Conservation (phyloP, 164 flowering plant genomes). For the Sedum album region DNA sequence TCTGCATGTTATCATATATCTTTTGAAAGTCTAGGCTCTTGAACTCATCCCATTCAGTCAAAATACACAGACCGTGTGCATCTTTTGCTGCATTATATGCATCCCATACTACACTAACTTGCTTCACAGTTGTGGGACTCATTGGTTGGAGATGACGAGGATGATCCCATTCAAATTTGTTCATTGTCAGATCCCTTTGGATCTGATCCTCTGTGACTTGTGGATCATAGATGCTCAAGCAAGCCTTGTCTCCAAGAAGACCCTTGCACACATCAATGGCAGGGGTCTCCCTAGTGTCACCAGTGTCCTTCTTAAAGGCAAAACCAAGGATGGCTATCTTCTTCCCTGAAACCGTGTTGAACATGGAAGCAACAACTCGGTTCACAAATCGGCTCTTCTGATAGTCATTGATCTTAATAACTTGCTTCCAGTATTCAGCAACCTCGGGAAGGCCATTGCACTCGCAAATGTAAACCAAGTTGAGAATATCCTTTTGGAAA, state of each 20-base stretch:
- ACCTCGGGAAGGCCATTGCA: constrained; percentile 89
- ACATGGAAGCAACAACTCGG: constrained; percentile 82
- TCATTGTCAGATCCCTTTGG: constrained; percentile 61
- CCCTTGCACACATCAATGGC: constrained; percentile 96
- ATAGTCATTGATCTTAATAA: constrained; percentile 76
- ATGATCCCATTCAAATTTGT: constrained; percentile 79
- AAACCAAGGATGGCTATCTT: constrained; percentile 77
- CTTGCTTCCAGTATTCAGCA: constrained; percentile 88
- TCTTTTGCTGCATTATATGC: constrained; percentile 67
- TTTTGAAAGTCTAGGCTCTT: constrained; percentile 54
- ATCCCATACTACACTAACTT: constrained; percentile 56
- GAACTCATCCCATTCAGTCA: constrained; percentile 88
- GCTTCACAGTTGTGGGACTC: constrained; percentile 55
- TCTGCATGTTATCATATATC: constrained; percentile 69
- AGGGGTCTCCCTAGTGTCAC: constrained; percentile 87
- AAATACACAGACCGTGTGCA: constrained; percentile 66
- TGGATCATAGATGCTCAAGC: constrained; percentile 71
- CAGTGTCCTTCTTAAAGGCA: constrained; percentile 88
- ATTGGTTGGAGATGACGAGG: constrained; percentile 63
- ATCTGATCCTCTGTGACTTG: constrained; percentile 73
- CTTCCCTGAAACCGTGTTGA: constrained; percentile 72
- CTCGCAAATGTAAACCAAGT: constrained; percentile 85
- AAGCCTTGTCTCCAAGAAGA: constrained; percentile 56
- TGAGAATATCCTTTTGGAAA: constrained; percentile 87
- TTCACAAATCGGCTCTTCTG: constrained; percentile 83